Evolutionary conservation across 306 rosid species (phyloP).

Genomic region (Macrotyloma uniflorum): DNA sequence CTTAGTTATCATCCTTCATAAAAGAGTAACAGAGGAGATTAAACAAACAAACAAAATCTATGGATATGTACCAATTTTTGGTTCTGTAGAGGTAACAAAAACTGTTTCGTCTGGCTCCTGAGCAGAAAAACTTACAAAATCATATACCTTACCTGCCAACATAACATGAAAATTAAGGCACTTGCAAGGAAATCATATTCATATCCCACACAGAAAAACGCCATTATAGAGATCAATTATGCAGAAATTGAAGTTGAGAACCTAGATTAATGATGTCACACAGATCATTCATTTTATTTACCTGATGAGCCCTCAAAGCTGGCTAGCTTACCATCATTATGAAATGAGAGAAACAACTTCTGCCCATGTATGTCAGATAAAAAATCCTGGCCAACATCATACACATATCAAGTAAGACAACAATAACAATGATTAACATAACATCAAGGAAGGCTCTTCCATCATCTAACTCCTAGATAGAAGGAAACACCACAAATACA

Average conservation of each 20-base stretch:
- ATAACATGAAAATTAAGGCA: conserved; percentile 10
- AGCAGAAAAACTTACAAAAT: conserved; percentile 58
- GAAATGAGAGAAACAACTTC: conserved; percentile 60
- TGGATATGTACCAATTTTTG: conserved; percentile 64
- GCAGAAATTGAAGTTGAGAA: conserved; percentile 9
- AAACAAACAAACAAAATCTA: background rate
- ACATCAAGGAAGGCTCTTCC: background rate
- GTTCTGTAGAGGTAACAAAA: conserved; percentile 63
- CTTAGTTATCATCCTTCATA: background rate
- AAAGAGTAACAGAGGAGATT: background rate
- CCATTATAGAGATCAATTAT: background rate
- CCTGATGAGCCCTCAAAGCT: conserved; percentile 68
- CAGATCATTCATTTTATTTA: conserved; percentile 40
- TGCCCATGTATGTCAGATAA: conserved; percentile 66
- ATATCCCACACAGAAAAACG: background rate
- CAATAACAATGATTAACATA: no score
- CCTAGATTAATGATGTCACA: background rate
- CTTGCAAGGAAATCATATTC: conserved; percentile 14
- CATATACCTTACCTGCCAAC: conserved; percentile 69
- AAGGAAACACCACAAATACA: background rate
- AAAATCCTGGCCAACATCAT: conserved; percentile 28
- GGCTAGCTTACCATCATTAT: conserved; percentile 56
- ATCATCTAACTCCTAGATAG: background rate
- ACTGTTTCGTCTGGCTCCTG: conserved; percentile 66
- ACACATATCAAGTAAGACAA: background rate